A percentile compares a stretch with the other conserved stretches of the same genome.
Conservation (phyloP, 164 flowering plant genomes). For the Nelumbo lutea region DNA sequence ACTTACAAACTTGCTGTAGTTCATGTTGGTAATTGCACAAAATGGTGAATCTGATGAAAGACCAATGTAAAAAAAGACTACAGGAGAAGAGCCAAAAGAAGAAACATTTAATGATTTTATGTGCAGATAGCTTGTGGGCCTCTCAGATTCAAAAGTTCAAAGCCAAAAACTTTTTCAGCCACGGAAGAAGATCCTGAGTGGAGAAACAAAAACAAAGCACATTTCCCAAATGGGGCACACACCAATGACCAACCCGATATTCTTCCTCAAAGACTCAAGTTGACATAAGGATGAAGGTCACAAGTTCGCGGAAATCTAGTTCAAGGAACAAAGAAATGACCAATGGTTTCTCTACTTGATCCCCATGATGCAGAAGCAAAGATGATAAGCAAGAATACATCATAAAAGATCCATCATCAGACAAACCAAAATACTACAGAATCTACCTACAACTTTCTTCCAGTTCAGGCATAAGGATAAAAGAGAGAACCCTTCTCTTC, state of each 20-base stretch:
- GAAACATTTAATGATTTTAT: neutral
- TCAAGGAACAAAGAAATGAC: neutral
- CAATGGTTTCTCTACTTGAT: no score
- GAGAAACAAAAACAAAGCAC: neutral
- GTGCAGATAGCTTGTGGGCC: neutral
- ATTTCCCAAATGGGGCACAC: neutral
- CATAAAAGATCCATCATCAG: neutral
- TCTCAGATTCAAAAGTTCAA: conserved; percentile 2
- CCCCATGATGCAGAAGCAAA: neutral
- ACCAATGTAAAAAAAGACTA: conserved; percentile 32
- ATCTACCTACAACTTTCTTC: neutral
- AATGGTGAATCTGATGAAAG: conserved; percentile 6
- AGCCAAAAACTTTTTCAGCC: conserved; percentile 6
- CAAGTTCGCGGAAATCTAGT: neutral
- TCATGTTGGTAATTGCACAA: conserved; percentile 1
- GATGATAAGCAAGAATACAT: neutral
- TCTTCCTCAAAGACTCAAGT: neutral
- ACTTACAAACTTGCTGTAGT: conserved; percentile 1
- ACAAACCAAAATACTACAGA: neutral
- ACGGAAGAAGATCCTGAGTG: neutral
- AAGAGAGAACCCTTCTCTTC: conserved; percentile 7
- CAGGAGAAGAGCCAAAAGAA: conserved; percentile 16
- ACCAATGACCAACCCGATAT: neutral
- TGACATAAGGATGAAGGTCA: neutral
- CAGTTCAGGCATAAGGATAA: neutral